A percentile compares a stretch with the other conserved stretches of the same genome.
These are phyloP conservation scores for Hypoxylon sp. DNA, from an alignment of 2,329 filamentous ascomycete species.

Conservation along the genomic window DNA sequence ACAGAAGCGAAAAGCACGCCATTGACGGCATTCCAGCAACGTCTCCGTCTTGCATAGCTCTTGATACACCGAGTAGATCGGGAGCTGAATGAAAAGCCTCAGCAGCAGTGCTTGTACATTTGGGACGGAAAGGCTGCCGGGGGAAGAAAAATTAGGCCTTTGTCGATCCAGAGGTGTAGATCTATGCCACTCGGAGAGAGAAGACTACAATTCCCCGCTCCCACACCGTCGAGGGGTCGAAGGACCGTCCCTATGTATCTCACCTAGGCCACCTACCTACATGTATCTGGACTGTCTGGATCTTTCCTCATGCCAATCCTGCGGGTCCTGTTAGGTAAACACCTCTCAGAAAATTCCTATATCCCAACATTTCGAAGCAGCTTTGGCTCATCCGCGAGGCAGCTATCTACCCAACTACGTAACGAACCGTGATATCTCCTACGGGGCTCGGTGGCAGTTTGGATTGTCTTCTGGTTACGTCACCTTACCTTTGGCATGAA, in stretches of 20 bases:
- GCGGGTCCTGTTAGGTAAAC: background rate
- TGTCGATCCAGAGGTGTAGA: slow-evolving; percentile 43
- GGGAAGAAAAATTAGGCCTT: slow-evolving; percentile 13
- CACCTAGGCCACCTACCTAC: background rate
- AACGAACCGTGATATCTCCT: background rate
- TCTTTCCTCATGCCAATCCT: background rate
- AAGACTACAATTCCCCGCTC: slow-evolving; percentile 12
- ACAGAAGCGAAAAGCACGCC: background rate
- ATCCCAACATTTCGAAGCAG: background rate
- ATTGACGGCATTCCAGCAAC: background rate
- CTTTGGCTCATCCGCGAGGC: background rate
- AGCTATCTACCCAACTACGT: slow-evolving; percentile 3
- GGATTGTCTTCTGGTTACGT: background rate
- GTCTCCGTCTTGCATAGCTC: background rate
- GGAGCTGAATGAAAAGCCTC: slow-evolving; percentile 30
- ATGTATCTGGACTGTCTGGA: background rate
- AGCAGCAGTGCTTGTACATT: slow-evolving; percentile 10
- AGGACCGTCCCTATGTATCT: background rate
- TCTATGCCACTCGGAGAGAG: slow-evolving; percentile 39
- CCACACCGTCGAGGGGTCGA: slow-evolving; percentile 7
- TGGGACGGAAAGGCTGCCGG: slow-evolving; percentile 2
- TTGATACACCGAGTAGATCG: slow-evolving; percentile 4
- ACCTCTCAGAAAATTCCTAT: background rate
- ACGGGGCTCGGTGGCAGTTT: background rate
- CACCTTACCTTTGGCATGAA: slow-evolving; percentile 5